Evolutionary conservation across 1,284 basidiomycete genomes (phyloP), one percentile per base, ranked within the genome.

Genomic region (Cryptococcus sp.): DNA sequence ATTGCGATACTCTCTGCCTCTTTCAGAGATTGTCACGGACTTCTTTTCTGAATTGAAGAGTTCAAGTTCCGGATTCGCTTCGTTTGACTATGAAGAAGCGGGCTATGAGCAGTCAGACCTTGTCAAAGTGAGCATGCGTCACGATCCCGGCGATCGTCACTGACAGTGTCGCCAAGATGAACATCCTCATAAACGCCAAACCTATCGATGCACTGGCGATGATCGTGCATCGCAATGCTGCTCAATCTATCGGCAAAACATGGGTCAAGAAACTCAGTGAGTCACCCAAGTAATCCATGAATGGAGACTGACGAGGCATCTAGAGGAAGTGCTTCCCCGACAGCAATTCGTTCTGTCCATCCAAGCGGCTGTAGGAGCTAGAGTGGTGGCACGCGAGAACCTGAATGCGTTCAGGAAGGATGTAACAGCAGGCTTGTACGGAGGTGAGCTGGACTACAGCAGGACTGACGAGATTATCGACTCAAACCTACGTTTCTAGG

Each of bases 321-420:
- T 60, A 93, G 90, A 89, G 78, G 88, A 90, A 67, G 90, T 95
- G 17, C 89, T 98, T 39, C 93, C 93, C 17, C 83, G 89, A 47
- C 95, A 98, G 75, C 80, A 95, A 57, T 98, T 95, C 72, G 95
- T 98, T 75, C 87, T 98, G 15, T 88, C 91, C 1, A 93, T 95
- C 54, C 92, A 94, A 73, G 91, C 79, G 1, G 68, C 73, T 4
- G 67, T 97, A 19, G 93, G 93, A 7, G 86, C 84, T 65, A 92
- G 89, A 66, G 85, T 97, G 54, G 85, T 98, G 50, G 91, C 95
- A 4, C 84, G 94, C 50, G 93, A 96, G 75, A 94, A 79, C 1
- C 77, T 97, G 47, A 89, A 88, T 38, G 91, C 93, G 0, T 80
- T 91, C 73, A 85, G 93, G 39, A 93, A 95, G 57, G 95, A 99